Conservation (phyloP, 805 yeast species). For the Ogataea chonburiensis region DNA sequence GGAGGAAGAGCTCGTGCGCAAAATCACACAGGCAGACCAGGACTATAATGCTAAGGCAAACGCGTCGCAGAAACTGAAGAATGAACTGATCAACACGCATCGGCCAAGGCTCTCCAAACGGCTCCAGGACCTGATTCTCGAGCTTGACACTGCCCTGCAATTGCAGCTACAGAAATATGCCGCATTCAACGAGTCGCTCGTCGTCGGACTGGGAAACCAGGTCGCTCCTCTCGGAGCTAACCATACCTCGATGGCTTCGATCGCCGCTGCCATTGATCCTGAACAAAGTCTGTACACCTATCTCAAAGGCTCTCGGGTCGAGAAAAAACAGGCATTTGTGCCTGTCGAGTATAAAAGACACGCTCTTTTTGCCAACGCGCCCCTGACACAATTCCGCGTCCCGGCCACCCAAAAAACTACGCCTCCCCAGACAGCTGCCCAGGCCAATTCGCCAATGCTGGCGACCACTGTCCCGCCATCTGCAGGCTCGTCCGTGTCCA, state of each 20-base stretch:
- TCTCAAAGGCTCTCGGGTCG: constrained; percentile 38
- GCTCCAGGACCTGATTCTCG: constrained; percentile 74
- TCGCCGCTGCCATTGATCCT: constrained; percentile 77
- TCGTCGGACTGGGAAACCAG: constrained; percentile 81
- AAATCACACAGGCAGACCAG: constrained; percentile 79
- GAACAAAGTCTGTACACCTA: constrained; percentile 79
- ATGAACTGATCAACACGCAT: constrained; percentile 65
- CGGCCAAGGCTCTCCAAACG: constrained; percentile 76
- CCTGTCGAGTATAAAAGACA: constrained; percentile 75
- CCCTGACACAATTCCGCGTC: constrained; percentile 2
- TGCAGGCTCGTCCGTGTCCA: neutral
- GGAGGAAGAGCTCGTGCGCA: constrained; percentile 82
- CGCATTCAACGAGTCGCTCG: constrained; percentile 78
- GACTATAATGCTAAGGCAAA: constrained; percentile 82
- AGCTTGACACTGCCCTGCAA: constrained; percentile 85
- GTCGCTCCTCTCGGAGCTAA: constrained; percentile 65
- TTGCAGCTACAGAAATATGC: constrained; percentile 88
- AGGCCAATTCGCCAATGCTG: neutral
- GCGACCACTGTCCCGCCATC: no score
- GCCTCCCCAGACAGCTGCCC: no score
- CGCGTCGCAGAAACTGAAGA: constrained; percentile 68
- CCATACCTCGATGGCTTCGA: constrained; percentile 60
- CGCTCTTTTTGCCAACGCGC: constrained; percentile 47
- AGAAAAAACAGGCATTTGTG: constrained; percentile 41
- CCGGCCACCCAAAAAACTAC: constrained; percentile 4